phyloP scores from a whole-genome alignment of 2,329 filamentous ascomycete genomes.

The Alternaria arborescens region DNA sequence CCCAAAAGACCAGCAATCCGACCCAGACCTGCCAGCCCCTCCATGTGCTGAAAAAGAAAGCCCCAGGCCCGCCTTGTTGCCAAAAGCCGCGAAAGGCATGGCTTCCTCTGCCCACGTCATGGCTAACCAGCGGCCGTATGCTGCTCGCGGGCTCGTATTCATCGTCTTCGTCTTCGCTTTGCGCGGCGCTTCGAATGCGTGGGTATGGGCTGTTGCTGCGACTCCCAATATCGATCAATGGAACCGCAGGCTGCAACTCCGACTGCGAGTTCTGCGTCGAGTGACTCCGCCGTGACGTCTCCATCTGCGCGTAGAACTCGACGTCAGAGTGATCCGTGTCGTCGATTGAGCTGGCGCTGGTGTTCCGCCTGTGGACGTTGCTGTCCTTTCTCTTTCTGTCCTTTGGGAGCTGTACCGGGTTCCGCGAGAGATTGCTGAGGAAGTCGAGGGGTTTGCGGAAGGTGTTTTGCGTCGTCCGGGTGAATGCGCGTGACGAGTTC shows the following conservation, averaged over 20 bases:
- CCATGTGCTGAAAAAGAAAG: conserved; percentile 59
- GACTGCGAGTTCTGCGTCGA: conserved; percentile 44
- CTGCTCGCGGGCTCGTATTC: conserved; percentile 48
- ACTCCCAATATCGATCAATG: conserved; percentile 55
- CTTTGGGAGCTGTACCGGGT: conserved; percentile 24
- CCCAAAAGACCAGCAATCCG: conserved; percentile 58
- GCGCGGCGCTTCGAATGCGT: conserved; percentile 52
- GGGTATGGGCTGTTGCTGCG: conserved; percentile 57
- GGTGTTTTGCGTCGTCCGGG: conserved; percentile 39
- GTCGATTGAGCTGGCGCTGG: conserved; percentile 49
- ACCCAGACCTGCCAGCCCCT: conserved; percentile 60
- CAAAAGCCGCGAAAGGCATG: conserved; percentile 31
- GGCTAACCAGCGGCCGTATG: conserved; percentile 51
- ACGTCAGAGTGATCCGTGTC: conserved; percentile 48
- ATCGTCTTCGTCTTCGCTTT: conserved; percentile 60
- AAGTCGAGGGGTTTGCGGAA: conserved; percentile 49
- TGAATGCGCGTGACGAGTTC: conserved; percentile 48
- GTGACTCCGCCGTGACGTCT: conserved; percentile 32
- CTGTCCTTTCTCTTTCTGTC: conserved; percentile 28
- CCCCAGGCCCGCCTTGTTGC: conserved; percentile 57
- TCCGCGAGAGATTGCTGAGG: conserved; percentile 43
- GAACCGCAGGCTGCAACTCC: conserved; percentile 52
- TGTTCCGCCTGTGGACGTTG: conserved; percentile 41
- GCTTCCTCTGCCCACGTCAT: conserved; percentile 40
- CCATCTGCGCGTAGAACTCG: conserved; percentile 46